Percentiles rank a stretch among this genome's conserved stretches.
phyloP scores from a whole-genome alignment of 208 protist species.

The Trypanosoma boissoni region DNA sequence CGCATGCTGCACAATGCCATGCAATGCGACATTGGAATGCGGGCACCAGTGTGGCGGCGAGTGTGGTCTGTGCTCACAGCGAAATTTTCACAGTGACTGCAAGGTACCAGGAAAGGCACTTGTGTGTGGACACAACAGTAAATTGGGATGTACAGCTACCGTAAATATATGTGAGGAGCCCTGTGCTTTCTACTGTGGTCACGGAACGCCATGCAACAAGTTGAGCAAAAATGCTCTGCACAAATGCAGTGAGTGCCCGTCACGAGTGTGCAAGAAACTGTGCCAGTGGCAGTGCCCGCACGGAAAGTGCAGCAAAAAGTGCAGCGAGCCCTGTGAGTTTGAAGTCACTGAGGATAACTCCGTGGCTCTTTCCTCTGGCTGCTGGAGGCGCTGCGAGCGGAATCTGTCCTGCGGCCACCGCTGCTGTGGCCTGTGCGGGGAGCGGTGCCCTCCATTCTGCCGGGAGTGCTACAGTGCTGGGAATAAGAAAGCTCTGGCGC shows the following conservation, averaged over 20 bases:
- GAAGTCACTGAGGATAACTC: background rate
- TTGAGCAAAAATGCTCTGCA: background rate
- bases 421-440: conserved; percentile 51
- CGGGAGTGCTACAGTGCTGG: conserved; percentile 15
- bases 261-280: conserved; percentile 10
- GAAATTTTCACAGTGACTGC: conserved; percentile 8
- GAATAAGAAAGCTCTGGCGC: background rate
- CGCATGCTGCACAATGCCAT: conserved; percentile 1
- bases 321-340: conserved; percentile 27
- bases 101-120: background rate
- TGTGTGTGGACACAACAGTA: conserved; percentile 20
- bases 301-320: conserved; percentile 10
- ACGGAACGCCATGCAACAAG: background rate
- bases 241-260: conserved; percentile 11
- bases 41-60: conserved; percentile 18
- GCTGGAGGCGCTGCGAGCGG: conserved; percentile 29
- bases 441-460: conserved; percentile 36
- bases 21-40: conserved; percentile 1
- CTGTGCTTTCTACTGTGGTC: conserved; percentile 9
- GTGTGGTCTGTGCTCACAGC: background rate
- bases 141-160: background rate
- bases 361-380: conserved; percentile 1
- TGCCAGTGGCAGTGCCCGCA: conserved; percentile 27
- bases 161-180: conserved; percentile 5
- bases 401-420: conserved; percentile 14